Evolutionary conservation across 1,139 yeast genomes (phyloP).

Genomic region (Pichia sp.): DNA sequence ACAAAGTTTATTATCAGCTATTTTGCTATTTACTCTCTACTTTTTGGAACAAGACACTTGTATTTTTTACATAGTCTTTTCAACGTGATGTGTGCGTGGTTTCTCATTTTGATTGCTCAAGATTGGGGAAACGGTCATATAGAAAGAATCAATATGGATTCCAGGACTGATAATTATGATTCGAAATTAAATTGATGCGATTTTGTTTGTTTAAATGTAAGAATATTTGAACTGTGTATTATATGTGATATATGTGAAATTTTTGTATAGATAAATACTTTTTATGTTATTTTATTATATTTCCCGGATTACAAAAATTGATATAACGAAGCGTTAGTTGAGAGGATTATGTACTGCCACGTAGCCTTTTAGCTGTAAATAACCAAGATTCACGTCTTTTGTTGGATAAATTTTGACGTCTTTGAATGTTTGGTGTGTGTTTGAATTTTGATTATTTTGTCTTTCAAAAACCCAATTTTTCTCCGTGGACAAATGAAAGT

Average conservation of each 20-base stretch:
- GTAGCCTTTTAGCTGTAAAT: conserved; percentile 19
- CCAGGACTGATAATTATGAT: neutral
- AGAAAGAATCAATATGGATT: conserved; percentile 8
- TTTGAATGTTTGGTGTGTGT: neutral
- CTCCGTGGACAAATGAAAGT: conserved; percentile 7
- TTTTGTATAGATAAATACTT: too few relatives aligned
- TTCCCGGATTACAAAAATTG: too few relatives aligned
- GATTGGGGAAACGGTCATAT: conserved; percentile 18
- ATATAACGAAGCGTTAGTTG: too few relatives aligned
- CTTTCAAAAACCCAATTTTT: conserved; percentile 20
- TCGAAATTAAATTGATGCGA: conserved; percentile 13
- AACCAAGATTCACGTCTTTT: conserved; percentile 18
- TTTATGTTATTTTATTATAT: too few relatives aligned
- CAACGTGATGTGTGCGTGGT: conserved; percentile 37
- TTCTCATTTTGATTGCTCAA: conserved; percentile 16
- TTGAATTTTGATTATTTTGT: neutral
- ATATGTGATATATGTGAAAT: too few relatives aligned
- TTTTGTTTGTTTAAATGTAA: too few relatives aligned
- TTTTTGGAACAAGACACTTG: conserved; percentile 62
- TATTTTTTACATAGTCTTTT: conserved; percentile 65
- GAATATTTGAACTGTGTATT: too few relatives aligned
- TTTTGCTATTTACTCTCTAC: conserved; percentile 43
- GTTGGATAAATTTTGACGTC: conserved; percentile 10
- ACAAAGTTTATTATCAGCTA: conserved; percentile 32
- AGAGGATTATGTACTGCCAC: conserved; percentile 9